Conservation (phyloP, 805 yeast genomes). For the Metschnikowia picachoensis region DNA sequence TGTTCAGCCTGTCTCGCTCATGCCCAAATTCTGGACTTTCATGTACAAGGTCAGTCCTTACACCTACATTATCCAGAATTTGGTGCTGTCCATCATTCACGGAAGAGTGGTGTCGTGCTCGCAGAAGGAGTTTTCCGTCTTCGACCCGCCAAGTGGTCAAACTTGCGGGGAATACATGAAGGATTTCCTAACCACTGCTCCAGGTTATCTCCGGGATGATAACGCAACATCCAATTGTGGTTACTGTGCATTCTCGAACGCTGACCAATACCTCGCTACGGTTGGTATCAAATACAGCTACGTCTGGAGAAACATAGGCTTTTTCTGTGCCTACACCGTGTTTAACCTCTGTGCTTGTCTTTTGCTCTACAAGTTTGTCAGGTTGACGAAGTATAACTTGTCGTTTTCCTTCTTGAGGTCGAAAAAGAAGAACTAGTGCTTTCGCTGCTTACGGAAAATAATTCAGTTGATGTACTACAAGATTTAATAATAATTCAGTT, state of each 20-base stretch:
- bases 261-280: slow-evolving; percentile 10
- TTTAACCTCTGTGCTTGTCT: slow-evolving; percentile 15
- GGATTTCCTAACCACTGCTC: slow-evolving; percentile 4
- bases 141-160: slow-evolving; percentile 44
- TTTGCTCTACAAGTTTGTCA: slow-evolving; percentile 10
- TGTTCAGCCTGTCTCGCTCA: slow-evolving; percentile 44
- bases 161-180: slow-evolving; percentile 15
- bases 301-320: slow-evolving; percentile 17
- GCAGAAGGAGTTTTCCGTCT: slow-evolving; percentile 41
- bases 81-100: slow-evolving; percentile 45
- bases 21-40: slow-evolving; percentile 49
- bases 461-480: no score
- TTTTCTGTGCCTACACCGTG: slow-evolving; percentile 10
- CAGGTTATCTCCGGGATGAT: slow-evolving; percentile 12
- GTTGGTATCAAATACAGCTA: slow-evolving; percentile 12
- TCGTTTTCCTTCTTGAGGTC: slow-evolving; percentile 4
- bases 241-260: slow-evolving; percentile 10
- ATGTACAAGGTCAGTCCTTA: slow-evolving; percentile 45
- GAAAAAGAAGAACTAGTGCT: slow-evolving; percentile 5
- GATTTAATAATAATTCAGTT: no score
- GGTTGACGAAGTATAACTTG: slow-evolving; percentile 11
- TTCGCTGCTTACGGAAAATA: no score
- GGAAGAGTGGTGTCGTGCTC: slow-evolving; percentile 45
- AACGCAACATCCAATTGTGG: slow-evolving; percentile 13
- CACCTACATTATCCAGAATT: slow-evolving; percentile 51